Conservation (phyloP, 2,329 filamentous ascomycete species). For the Botrytis porri region DNA sequence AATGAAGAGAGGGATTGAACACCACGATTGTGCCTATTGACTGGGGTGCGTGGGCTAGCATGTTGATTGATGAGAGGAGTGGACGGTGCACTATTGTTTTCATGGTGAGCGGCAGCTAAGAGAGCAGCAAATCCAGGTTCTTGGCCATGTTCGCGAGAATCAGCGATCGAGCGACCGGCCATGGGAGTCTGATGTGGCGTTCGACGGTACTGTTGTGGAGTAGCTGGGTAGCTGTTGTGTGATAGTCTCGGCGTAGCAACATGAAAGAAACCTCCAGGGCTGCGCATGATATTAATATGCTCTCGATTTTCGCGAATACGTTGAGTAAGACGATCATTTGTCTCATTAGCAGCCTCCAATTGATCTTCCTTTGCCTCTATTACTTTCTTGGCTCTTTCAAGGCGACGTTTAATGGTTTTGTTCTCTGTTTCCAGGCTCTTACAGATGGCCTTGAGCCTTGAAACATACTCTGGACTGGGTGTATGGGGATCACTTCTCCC, state of each 20-base stretch:
- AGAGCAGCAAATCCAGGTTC: conserved; percentile 70
- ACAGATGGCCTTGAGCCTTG: conserved; percentile 63
- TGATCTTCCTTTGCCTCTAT: conserved; percentile 77
- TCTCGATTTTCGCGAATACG: conserved; percentile 88
- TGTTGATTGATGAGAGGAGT: conserved; percentile 50
- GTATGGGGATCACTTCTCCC: conserved; percentile 50
- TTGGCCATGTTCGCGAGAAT: conserved; percentile 50
- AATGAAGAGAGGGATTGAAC: conserved; percentile 83
- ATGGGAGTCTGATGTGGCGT: conserved; percentile 52
- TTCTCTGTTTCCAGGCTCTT: conserved; percentile 67
- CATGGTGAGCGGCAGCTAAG: conserved; percentile 69
- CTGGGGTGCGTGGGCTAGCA: conserved; percentile 44
- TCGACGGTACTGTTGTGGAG: conserved; percentile 43
- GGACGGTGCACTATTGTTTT: conserved; percentile 70
- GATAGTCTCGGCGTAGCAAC: conserved; percentile 56
- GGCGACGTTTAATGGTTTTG: conserved; percentile 57
- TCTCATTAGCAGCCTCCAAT: conserved; percentile 65
- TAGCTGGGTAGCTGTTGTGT: conserved; percentile 39
- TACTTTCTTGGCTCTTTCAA: conserved; percentile 72
- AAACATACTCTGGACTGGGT: conserved; percentile 48
- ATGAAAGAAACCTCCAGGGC: conserved; percentile 67
- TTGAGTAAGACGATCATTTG: conserved; percentile 73
- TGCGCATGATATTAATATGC: conserved; percentile 75
- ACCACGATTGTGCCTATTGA: conserved; percentile 66
- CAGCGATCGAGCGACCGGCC: conserved; percentile 38